phyloP scores from a whole-genome alignment of 2,329 filamentous ascomycete species.

The Thelonectria rubi region DNA sequence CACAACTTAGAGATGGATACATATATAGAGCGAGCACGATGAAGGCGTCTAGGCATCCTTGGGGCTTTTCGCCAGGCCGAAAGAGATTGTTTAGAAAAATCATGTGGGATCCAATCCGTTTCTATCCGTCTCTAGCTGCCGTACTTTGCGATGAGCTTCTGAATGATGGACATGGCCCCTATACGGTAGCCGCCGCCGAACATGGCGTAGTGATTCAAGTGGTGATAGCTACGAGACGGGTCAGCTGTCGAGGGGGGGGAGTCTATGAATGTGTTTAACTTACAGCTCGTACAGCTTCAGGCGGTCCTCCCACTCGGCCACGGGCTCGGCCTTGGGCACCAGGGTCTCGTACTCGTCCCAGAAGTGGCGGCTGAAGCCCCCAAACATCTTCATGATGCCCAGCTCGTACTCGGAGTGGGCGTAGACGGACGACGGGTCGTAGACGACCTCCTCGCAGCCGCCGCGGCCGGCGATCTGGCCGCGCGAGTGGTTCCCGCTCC shows the following conservation, averaged over 20 bases:
- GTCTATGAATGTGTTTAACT: slow-evolving; percentile 48
- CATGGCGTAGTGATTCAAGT: slow-evolving; percentile 86
- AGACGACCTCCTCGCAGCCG: slow-evolving; percentile 77
- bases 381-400: slow-evolving; percentile 97
- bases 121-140: slow-evolving; percentile 45
- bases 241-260: not conserved
- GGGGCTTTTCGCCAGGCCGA: slow-evolving; percentile 23
- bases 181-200: slow-evolving; percentile 83
- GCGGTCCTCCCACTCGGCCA: slow-evolving; percentile 85
- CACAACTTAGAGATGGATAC: slow-evolving; percentile 33
- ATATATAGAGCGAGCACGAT: slow-evolving; percentile 38
- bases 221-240: slow-evolving; percentile 73
- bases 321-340: slow-evolving; percentile 82
- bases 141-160: slow-evolving; percentile 76
- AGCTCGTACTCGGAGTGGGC: slow-evolving; percentile 90
- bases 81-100: slow-evolving; percentile 15
- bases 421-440: slow-evolving; percentile 83
- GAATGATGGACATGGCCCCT: slow-evolving; percentile 84
- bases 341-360: slow-evolving; percentile 79
- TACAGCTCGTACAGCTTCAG: slow-evolving; percentile 83
- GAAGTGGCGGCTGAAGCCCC: slow-evolving; percentile 78
- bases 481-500: slow-evolving; percentile 82
- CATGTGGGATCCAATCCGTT: slow-evolving; percentile 12
- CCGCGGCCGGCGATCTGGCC: slow-evolving; percentile 68
- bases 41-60: slow-evolving; percentile 39